Conservation (phyloP, 345 rosid genomes). For the Eutrema yunnanense region DNA sequence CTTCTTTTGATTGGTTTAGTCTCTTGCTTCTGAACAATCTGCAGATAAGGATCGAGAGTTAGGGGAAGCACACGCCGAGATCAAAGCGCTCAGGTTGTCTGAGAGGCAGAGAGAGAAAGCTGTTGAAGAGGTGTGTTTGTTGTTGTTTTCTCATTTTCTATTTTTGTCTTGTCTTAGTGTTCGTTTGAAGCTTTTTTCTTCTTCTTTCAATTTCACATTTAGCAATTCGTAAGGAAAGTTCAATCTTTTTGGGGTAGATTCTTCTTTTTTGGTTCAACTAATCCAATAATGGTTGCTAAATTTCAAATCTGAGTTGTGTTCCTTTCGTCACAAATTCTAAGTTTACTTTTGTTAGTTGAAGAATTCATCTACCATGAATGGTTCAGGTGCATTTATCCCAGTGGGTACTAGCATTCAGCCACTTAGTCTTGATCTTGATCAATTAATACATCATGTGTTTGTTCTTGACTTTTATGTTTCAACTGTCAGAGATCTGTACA, state of each 20-base stretch:
- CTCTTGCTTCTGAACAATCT: not conserved
- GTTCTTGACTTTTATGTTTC: not conserved
- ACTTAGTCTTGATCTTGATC: conserved; percentile 1
- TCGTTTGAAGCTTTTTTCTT: not conserved
- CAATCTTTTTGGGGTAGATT: not conserved
- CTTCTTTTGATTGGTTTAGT: not conserved
- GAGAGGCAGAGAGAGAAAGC: conserved; percentile 95
- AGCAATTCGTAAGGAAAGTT: not conserved
- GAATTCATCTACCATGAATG: not conserved
- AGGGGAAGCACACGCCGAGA: conserved; percentile 94
- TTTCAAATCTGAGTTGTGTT: not conserved
- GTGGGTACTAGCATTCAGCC: not conserved
- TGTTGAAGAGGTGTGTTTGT: conserved; percentile 80
- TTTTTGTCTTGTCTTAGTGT: not conserved
- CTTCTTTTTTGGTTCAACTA: not conserved
- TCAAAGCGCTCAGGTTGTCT: conserved; percentile 78
- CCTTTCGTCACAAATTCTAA: not conserved
- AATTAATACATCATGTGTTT: conserved; percentile 2
- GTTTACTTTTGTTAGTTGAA: conserved; percentile 1
- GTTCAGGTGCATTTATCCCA: conserved; percentile 7
- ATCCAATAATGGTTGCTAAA: not conserved
- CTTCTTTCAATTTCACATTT: not conserved
- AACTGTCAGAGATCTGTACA: not conserved
- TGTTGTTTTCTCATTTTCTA: conserved; percentile 31
- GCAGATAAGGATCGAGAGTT: conserved; percentile 95